Conservation (phyloP, 2,329 filamentous ascomycete species). For the Magnaporthiopsis rhizophila region DNA sequence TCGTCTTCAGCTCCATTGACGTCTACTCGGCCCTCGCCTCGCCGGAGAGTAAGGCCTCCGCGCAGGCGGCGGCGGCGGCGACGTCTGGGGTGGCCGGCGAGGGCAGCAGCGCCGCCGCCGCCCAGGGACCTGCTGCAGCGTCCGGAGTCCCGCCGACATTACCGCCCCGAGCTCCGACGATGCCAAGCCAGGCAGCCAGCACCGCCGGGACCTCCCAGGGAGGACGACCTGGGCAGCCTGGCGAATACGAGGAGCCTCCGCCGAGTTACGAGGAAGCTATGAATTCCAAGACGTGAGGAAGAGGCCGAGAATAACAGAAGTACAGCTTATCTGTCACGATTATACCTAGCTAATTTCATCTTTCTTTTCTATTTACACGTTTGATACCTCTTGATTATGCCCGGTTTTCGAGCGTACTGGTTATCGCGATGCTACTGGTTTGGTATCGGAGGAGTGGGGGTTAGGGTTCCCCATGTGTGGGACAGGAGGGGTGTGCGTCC, state of each 20-base stretch:
- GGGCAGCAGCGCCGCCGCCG: neutral
- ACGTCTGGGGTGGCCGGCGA: conserved; percentile 6
- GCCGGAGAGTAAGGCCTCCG: conserved; percentile 10
- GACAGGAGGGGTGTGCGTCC: neutral
- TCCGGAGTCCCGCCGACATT: conserved; percentile 1
- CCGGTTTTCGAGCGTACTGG: neutral
- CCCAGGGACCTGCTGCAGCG: neutral
- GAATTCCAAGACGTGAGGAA: conserved; percentile 4
- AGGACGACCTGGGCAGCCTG: neutral
- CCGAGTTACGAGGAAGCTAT: conserved; percentile 8
- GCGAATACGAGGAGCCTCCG: conserved; percentile 6
- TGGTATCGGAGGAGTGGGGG: too few relatives aligned
- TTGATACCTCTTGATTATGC: neutral
- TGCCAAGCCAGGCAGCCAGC: neutral
- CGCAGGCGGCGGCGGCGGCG: neutral
- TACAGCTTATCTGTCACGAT: neutral
- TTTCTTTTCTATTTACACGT: neutral
- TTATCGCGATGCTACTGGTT: neutral
- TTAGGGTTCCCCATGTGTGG: neutral
- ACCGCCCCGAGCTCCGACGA: neutral
- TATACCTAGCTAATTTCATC: neutral
- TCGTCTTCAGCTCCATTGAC: conserved; percentile 65
- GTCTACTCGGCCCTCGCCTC: conserved; percentile 65
- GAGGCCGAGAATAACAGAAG: neutral
- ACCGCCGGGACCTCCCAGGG: neutral